These are phyloP conservation scores for Coemansia javaensis DNA, from an alignment of 192 early-diverging fungal species.

Conservation along the genomic window DNA sequence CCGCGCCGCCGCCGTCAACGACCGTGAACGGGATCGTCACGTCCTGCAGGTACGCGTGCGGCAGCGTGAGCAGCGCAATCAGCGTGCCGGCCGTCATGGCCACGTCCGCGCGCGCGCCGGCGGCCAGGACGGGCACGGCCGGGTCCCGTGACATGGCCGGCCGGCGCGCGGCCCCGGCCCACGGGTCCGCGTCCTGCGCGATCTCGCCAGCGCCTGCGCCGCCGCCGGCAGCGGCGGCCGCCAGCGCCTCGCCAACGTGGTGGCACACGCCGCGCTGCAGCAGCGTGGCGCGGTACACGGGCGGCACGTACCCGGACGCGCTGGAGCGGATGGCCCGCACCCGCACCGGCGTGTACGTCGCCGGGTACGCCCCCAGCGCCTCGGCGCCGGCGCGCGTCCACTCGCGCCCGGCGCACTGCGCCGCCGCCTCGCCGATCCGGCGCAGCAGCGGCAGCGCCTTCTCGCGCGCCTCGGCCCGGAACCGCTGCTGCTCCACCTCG, in stretches of 20 bases:
- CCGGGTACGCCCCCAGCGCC: constrained; percentile 17
- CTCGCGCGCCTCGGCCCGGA: constrained; percentile 22
- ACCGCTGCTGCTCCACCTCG: constrained; percentile 36
- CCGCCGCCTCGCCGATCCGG: constrained; percentile 1
- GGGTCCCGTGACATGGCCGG: constrained; percentile 20
- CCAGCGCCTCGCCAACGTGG: neutral
- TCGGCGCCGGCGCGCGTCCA: neutral
- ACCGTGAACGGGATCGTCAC: constrained; percentile 28
- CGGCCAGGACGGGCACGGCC: constrained; percentile 14
- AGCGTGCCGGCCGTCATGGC: constrained; percentile 27
- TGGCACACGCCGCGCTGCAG: constrained; percentile 32
- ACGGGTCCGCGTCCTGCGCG: neutral
- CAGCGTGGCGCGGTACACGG: constrained; percentile 31
- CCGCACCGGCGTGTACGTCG: constrained; percentile 9
- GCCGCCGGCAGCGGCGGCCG: neutral
- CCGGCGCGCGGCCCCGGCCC: neutral
- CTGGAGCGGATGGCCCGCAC: constrained; percentile 33
- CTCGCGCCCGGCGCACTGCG: neutral
- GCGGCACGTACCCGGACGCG: constrained; percentile 17
- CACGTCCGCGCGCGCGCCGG: constrained; percentile 20
- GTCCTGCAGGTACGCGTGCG: constrained; percentile 24
- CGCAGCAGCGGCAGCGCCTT: constrained; percentile 10
- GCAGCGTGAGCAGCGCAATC: constrained; percentile 32
- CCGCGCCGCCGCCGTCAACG: neutral
- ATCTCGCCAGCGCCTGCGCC: too few species aligned